Evolutionary conservation across 306 rosid species (phyloP).

Genomic region (Parietaria judaica): DNA sequence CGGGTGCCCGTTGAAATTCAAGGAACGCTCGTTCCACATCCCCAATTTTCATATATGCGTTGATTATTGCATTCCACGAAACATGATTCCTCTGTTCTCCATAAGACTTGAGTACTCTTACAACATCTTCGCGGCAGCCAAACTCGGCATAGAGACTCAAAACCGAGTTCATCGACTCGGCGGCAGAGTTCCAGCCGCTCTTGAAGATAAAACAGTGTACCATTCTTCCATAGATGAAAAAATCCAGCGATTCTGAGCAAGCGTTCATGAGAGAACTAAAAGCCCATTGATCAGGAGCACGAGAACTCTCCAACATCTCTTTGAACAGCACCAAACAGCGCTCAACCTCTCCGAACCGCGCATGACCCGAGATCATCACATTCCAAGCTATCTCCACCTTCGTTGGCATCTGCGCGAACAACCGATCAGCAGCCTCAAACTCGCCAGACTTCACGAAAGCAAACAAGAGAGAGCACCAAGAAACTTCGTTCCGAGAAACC

Average conservation of each 20-base stretch:
- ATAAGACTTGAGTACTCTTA: slow-evolving; percentile 40
- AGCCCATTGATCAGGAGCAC: slow-evolving; percentile 67
- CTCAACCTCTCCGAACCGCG: slow-evolving; percentile 44
- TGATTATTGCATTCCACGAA: slow-evolving; percentile 74
- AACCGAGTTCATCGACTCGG: slow-evolving; percentile 59
- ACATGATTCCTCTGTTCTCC: slow-evolving; percentile 37
- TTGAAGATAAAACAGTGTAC: slow-evolving; percentile 53
- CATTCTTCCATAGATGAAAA: slow-evolving; percentile 36
- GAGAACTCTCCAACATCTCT: slow-evolving; percentile 43
- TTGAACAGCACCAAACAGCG: slow-evolving; percentile 45
- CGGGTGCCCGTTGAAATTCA: slow-evolving; percentile 61
- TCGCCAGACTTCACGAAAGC: slow-evolving; percentile 45
- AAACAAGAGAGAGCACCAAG: slow-evolving; percentile 68
- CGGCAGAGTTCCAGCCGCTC: slow-evolving; percentile 56
- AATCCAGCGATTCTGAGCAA: slow-evolving; percentile 39
- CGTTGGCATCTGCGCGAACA: slow-evolving; percentile 50
- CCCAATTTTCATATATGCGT: slow-evolving; percentile 72
- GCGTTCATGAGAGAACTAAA: slow-evolving; percentile 58
- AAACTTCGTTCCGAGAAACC: slow-evolving; percentile 42
- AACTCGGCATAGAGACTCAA: slow-evolving; percentile 57
- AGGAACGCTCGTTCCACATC: slow-evolving; percentile 39
- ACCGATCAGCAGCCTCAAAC: slow-evolving; percentile 30
- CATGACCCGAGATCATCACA: slow-evolving; percentile 46
- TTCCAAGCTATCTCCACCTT: slow-evolving; percentile 71
- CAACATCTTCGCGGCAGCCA: slow-evolving; percentile 42